Base-by-base conservation (phyloP, 352 stramenopile genomes). In the Plasmopara viticola region DNA sequence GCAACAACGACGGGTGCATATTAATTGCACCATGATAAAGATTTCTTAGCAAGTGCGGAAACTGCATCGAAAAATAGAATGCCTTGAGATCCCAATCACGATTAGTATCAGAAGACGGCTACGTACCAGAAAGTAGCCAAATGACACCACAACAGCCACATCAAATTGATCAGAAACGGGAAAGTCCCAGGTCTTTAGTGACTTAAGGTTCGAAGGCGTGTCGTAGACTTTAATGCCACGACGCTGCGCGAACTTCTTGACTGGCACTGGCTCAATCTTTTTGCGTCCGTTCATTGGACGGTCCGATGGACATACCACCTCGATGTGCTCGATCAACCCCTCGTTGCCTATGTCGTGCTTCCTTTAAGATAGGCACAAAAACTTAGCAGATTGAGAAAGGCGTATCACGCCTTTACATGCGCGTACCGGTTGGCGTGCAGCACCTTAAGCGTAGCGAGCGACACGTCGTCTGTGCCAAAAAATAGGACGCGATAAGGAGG, bases 91-190 rank as follows among this genome's bases (percentile, higher is more conserved):
- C 1, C 20, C 20, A 25, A 25, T 25, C 20, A 25, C 20, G 20
- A 25, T 25, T 25, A 25, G 20, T 25, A 25, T 25, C 3, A 25
- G 3, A 25, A 20, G 5, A 43, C 13, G 30, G 17, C 10, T 45
- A 85, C 60, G 34, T 55, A 84, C 76, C 45, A 92, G 49, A 37
- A 90, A 90, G 67, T 93, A 93, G 8, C 85, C 85, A 50, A 95
- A 95, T 3, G 84, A 94, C n/a, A 94, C 84, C 34, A 95, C 85
- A 2, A 95, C 83, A 7, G 82, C 85, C 6, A 95, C 74, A 45
- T 94, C 83, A 56, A 91, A 94, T 0, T 13, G 18, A 5, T 68
- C 51, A 0, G 47, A 56, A 8, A 69, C 68, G 4, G 81, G 73
- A 44, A 85, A 72, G 31, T 72, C 53, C 83, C 80, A 94, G 13